Evolutionary conservation across 495 filamentous ascomycete species (phyloP), one percentile per base, ranked within the genome.

Genomic region (Oleoguttula mirabilis): DNA sequence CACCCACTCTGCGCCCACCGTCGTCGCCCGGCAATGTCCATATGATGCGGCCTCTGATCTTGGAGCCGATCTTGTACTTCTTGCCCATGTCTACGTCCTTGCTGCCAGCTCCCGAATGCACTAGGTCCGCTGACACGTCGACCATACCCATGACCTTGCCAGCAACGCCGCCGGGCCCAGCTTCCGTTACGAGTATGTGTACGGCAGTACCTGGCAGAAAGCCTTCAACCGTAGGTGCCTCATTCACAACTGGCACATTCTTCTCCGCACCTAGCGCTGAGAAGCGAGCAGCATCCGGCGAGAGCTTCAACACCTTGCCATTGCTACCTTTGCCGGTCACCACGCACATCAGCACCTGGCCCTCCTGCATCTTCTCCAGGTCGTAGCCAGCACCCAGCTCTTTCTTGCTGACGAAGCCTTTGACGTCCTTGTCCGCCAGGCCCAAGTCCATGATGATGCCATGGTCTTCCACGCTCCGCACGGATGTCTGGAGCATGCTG

Each of bases 111-210:
- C 85, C 83, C 12, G 84, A 88, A 54, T 98, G 90, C 19, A 94
- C 73, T 17, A 90, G 55, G 58, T 98, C 90, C 4, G 85, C 84
- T 10, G 86, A 94, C 10, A 82, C 78, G 62, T 94, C 82, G 39
- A 98, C 60, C 60, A 82, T 72, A 6, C 90, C 90, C 81, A 95
- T 92, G 21, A 95, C 71, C 57, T 94, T 94, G 43, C 90, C 90
- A 21, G 72, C 71, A 48, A 80, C 58, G n/a, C 76, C 77, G 21
- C 58, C 66, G 1, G 66, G 30, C 3, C 66, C 60, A 21, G 84
- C 69, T 19, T 93, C 83, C 1, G 82, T 78, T 20, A 96, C 66
- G 39, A 95, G 67, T 31, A 94, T 70, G 48, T 95, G 84, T 23
- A 90, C 84, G 14, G 82, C 80, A 35, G 83, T 84, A 36, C 90